Evolutionary conservation across 139 green algal species (phyloP).

Genomic region (Mesostigma viride): DNA sequence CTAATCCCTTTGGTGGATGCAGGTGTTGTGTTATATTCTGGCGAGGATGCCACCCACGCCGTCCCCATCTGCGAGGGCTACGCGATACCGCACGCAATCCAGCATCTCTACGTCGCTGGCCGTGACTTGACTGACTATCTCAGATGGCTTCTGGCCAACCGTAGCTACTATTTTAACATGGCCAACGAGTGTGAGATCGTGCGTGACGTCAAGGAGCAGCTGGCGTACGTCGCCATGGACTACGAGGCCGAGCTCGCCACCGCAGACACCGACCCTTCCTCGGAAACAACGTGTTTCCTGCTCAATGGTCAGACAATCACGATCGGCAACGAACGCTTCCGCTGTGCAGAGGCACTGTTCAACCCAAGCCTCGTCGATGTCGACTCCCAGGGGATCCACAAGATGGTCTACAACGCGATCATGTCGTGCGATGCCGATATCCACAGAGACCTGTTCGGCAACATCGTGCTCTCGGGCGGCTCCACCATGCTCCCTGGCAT

Average conservation of each 20-base stretch:
- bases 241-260: constrained; percentile 91
- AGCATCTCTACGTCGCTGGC: constrained; percentile 37
- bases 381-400: constrained; percentile 36
- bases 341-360: constrained; percentile 40
- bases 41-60: constrained; percentile 41
- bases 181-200: constrained; percentile 42
- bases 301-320: constrained; percentile 58
- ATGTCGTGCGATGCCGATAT: constrained; percentile 46
- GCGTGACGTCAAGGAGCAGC: constrained; percentile 45
- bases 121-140: constrained; percentile 40
- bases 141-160: constrained; percentile 35
- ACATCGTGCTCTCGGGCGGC: constrained; percentile 38
- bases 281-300: constrained; percentile 80
- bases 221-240: constrained; percentile 42
- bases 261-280: constrained; percentile 50
- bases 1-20: constrained; percentile 10
- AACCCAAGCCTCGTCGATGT: constrained; percentile 38
- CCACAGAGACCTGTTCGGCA: constrained; percentile 37
- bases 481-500: constrained; percentile 42
- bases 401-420: constrained; percentile 40
- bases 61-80: constrained; percentile 46
- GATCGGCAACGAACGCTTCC: constrained; percentile 36
- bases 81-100: constrained; percentile 38
- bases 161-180: constrained; percentile 39
- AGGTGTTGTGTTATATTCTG: constrained; percentile 40